Base-by-base conservation (phyloP, 2,329 filamentous ascomycete genomes). In the Trichoderma gracile region DNA sequence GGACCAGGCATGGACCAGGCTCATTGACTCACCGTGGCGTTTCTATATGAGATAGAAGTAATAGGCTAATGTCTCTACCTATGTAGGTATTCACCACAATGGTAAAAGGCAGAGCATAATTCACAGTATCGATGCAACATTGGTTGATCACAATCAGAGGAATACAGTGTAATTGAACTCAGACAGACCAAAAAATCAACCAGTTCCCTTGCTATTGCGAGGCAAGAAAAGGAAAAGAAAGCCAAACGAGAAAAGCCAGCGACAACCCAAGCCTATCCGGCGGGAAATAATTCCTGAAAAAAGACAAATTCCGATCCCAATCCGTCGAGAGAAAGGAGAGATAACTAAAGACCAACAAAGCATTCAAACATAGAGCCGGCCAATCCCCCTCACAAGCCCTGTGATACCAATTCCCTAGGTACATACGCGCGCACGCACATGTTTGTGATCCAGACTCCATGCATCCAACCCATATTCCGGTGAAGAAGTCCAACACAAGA, bases 361-460 rank as follows among this genome's bases (percentile, higher is more conserved):
- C 38, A 49, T 57, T 43, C 47, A 61, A 61, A 53, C 40, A 61
- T 33, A 40, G n/a, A 54, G 58, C 58, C 40, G 54, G 25, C 49
- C 58, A 45, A 43, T 38, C 45, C 49, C 49, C 54, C 49, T 61
- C 58, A 53, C 49, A 55, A 54, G 38, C 56, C 47, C 52, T 42
- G 40, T 59, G 6, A 63, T 56, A 63, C 60, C 52, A 63, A 52
- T 52, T 64, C 54, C 61, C 33, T 52, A 42, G 30, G 61, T 58
- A 45, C 45, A 50, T 40, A 46, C 25, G 58, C 38, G 58, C 58
- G n/a, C 45, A 42, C 33, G 58, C 57, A 38, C 47, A 43, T 62
- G 58, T 54, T 53, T 46, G 52, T 62, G 57, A 71, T 73, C 73
- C 71, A 71, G 71, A 73, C 72, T 72, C 73, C 70, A 40, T 49